phyloP scores from a whole-genome alignment of 139 green algal species.

The Chlorella sp. region DNA sequence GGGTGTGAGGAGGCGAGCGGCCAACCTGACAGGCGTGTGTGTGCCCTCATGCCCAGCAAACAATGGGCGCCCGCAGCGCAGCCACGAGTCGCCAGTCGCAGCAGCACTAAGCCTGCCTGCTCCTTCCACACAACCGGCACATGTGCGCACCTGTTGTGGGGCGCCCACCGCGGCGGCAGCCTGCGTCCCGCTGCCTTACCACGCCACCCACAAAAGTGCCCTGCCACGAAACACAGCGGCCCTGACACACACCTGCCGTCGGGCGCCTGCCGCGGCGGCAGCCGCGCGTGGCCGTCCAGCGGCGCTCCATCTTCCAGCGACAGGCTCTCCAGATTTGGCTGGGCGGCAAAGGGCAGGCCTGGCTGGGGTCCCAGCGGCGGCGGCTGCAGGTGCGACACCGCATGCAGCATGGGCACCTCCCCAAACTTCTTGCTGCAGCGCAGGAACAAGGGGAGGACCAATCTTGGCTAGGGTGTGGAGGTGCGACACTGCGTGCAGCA shows the following conservation, averaged over 20 bases:
- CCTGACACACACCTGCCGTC: not conserved
- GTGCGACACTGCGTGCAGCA: too few relatives aligned
- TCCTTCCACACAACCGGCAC: not conserved
- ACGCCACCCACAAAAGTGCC: too few relatives aligned
- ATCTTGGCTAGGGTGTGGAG: too few relatives aligned
- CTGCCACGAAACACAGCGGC: not conserved
- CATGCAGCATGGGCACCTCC: slow-evolving; percentile 38
- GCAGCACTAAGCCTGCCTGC: not conserved
- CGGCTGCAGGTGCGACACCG: slow-evolving; percentile 44
- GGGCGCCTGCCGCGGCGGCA: not conserved
- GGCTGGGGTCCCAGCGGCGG: slow-evolving; percentile 42
- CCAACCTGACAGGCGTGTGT: not conserved
- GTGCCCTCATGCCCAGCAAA: not conserved
- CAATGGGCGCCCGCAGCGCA: not conserved
- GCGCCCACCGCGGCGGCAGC: too few relatives aligned
- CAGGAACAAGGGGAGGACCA: not conserved
- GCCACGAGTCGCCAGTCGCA: not conserved
- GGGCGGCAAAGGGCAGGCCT: slow-evolving; percentile 42
- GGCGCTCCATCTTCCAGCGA: not conserved
- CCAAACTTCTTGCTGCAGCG: slow-evolving; percentile 41
- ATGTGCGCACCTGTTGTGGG: too few relatives aligned
- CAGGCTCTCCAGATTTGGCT: slow-evolving; percentile 31
- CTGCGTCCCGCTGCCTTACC: too few relatives aligned
- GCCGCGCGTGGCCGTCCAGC: not conserved
- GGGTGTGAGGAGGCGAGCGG: not conserved